phyloP scores from a whole-genome alignment of 179 eudicot species.

The Spergularia azorica region DNA sequence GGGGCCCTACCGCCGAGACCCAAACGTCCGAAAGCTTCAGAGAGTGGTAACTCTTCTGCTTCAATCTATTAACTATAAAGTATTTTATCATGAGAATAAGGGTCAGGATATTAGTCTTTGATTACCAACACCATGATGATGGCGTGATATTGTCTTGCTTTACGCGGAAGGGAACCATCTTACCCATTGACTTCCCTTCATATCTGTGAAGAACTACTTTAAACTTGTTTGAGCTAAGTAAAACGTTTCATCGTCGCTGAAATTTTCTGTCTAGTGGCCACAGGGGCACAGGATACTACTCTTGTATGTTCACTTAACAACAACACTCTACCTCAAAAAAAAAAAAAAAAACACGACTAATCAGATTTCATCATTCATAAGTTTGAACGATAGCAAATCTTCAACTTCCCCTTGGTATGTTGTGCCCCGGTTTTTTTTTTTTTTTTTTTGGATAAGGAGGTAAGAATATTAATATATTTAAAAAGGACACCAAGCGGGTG shows the following conservation, averaged over 20 bases:
- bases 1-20: constrained; percentile 64
- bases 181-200: not conserved
- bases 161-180: not conserved
- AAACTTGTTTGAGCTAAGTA: not conserved
- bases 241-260: no score
- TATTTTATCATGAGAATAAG: not conserved
- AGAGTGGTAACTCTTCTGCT: constrained; percentile 58
- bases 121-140: not conserved
- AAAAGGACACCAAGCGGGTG: no score
- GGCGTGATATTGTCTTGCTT: not conserved
- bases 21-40: constrained; percentile 59
- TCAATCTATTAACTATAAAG: constrained; percentile 6
- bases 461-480: no score
- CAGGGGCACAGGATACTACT: not conserved
- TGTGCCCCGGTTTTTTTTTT: no score
- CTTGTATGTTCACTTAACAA: not conserved
- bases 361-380: not conserved
- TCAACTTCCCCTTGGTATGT: not conserved
- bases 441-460: no score
- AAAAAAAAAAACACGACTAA: not conserved
- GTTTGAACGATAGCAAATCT: not conserved
- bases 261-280: not conserved
- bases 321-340: no score
- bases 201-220: not conserved
- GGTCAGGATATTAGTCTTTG: constrained; percentile 5